Evolutionary conservation across 495 filamentous ascomycete genomes (phyloP).

Genomic region (Xylaria intraflava): DNA sequence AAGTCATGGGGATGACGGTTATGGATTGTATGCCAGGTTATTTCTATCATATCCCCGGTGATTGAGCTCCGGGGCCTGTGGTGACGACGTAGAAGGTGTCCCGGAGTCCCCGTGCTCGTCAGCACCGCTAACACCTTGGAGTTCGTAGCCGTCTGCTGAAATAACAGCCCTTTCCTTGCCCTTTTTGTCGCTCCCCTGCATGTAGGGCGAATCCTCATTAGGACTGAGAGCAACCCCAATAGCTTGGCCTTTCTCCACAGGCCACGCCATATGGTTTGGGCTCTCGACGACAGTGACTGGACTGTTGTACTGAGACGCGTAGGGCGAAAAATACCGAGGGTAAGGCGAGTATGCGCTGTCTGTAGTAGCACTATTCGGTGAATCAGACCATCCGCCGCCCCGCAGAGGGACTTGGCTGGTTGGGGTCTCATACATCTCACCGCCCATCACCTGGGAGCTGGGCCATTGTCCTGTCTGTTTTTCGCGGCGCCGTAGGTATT

Average conservation of each 20-base stretch:
- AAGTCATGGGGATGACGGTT: constrained; percentile 1
- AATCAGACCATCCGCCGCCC: constrained; percentile 37
- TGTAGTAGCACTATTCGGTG: constrained; percentile 39
- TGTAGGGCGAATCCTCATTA: constrained; percentile 10
- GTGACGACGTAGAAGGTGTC: constrained; percentile 4
- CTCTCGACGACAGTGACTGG: constrained; percentile 36
- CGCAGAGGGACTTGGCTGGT: constrained; percentile 41
- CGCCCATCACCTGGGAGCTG: constrained; percentile 20
- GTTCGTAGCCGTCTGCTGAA: constrained; percentile 31
- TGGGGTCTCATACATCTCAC: constrained; percentile 44
- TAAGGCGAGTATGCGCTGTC: constrained; percentile 17
- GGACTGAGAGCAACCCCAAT: constrained; percentile 26
- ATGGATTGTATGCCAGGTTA: neutral
- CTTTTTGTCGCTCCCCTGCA: constrained; percentile 19
- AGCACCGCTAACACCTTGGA: constrained; percentile 21
- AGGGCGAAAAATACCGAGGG: constrained; percentile 45
- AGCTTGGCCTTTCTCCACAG: constrained; percentile 17
- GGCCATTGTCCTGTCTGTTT: constrained; percentile 35
- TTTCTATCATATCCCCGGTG: constrained; percentile 28
- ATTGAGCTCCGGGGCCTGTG: constrained; percentile 16
- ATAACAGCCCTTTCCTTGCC: constrained; percentile 18
- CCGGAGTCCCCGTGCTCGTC: constrained; percentile 11
- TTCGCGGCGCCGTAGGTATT: constrained; percentile 36
- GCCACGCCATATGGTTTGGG: constrained; percentile 22
- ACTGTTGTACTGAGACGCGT: constrained; percentile 41